A percentile compares a stretch with the other conserved stretches of the same genome.
Conservation (phyloP, 805 yeast species). For the Yamadazyma nakazawae region DNA sequence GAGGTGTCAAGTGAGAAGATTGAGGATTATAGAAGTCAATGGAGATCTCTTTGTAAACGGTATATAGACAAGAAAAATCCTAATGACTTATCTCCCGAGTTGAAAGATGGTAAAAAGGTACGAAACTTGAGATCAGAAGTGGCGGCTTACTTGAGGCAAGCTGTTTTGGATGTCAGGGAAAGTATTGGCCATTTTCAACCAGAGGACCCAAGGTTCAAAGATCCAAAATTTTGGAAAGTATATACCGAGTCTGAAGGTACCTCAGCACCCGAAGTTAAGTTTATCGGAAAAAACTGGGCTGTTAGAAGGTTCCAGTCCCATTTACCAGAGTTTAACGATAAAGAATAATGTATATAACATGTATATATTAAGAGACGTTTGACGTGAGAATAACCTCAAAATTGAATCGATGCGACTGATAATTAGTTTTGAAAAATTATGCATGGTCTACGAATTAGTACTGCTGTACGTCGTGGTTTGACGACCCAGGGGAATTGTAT, state of each 20-base stretch:
- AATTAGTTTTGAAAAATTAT: background rate
- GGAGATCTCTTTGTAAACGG: constrained; percentile 61
- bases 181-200: constrained; percentile 42
- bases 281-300: constrained; percentile 84
- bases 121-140: constrained; percentile 63
- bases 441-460: background rate
- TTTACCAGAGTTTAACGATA: constrained; percentile 28
- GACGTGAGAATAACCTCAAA: background rate
- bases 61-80: constrained; percentile 51
- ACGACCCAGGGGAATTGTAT: background rate
- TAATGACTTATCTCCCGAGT: constrained; percentile 55
- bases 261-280: constrained; percentile 64
- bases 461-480: background rate
- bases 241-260: constrained; percentile 64
- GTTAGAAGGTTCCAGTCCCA: constrained; percentile 62
- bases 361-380: constrained; percentile 1
- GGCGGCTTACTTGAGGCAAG: constrained; percentile 64
- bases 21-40: constrained; percentile 58
- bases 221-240: constrained; percentile 71
- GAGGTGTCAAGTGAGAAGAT: constrained; percentile 61
- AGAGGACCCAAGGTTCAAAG: constrained; percentile 68
- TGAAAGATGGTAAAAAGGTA: constrained; percentile 64
- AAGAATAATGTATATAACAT: background rate
- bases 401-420: background rate
- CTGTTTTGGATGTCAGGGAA: constrained; percentile 49